Base-by-base conservation (phyloP, 2,329 filamentous ascomycete species). In the Beauveria pseudobassiana region DNA sequence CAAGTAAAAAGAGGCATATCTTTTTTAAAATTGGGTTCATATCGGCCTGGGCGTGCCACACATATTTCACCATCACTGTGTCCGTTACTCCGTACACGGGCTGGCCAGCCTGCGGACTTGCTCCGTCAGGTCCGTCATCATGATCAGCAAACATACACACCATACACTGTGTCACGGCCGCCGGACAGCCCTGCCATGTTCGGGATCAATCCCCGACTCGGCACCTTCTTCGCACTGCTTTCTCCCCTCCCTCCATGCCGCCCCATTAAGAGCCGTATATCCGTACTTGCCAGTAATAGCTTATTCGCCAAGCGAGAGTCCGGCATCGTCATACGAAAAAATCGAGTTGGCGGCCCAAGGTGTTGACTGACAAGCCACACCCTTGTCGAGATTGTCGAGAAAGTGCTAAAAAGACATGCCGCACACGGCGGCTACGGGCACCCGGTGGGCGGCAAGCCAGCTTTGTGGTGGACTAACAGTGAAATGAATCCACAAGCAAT, bases 371-470 rank as follows among this genome's bases (percentile, higher is more conserved):
- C 43, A 57, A 43, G 18, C 16, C 24, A 57, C 18, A 58, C 30
- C 59, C 51, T 43, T 55, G 52, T 38, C 59, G 26, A 18, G 3
- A 43, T 50, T 55, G 52, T 38, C 59, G 26, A 18, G 3, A 43
- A 5, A 42, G 24, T 62, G 53, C 60, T 62, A 62, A 62, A 62
- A 62, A 62, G 53, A 56, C 24, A 22, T 49, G 26, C 57, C 57
- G 42, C 18, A 48, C 26, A n/a, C 16, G 34, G 57, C 57, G 57
- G 57, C 38, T 59, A 59, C 51, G 51, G 30, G 28, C 42, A 55
- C 49, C 51, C 43, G 51, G 57, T 52, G 57, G 50, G 58, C 58
- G 58, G 49, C 58, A 60, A 51, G 24, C 42, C 28, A 26, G 20
- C 26, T 54, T 34, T 48, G 5, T 43, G 16, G 49, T 24, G n/a